Percentiles rank a stretch among this genome's conserved stretches.
Conservation (phyloP, 306 rosid genomes). For the Rubus parviflorus region DNA sequence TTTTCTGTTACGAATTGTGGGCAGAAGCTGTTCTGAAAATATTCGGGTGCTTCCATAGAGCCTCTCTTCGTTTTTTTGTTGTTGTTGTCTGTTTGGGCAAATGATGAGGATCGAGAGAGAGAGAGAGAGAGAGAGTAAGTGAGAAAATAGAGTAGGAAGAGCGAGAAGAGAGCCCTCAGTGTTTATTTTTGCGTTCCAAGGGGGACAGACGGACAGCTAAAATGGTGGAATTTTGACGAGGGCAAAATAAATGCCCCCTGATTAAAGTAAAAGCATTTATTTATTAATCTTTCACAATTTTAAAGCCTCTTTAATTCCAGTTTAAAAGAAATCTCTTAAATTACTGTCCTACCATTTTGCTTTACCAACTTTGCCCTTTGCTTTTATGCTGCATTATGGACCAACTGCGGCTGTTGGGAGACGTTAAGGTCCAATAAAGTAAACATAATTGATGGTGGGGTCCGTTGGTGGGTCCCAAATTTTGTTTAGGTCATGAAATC, state of each 20-base stretch:
- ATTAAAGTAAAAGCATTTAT: neutral
- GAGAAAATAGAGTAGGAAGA: slow-evolving; percentile 25
- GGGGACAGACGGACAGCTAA: slow-evolving; percentile 67
- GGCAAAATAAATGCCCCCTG: neutral
- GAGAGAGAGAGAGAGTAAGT: neutral
- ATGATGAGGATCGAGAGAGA: neutral
- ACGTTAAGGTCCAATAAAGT: neutral
- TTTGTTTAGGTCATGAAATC: neutral
- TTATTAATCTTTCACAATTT: neutral
- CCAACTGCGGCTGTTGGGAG: neutral
- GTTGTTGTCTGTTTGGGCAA: neutral
- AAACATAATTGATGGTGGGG: neutral
- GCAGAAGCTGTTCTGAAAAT: slow-evolving; percentile 42
- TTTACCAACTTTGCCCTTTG: neutral
- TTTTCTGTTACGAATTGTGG: slow-evolving; percentile 45
- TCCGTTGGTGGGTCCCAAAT: neutral
- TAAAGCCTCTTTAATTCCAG: slow-evolving; percentile 41
- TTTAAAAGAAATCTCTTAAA: slow-evolving; percentile 31
- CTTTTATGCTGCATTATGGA: neutral
- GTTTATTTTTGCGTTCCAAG: slow-evolving; percentile 61
- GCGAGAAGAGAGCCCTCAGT: slow-evolving; percentile 37
- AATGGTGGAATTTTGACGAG: slow-evolving; percentile 35
- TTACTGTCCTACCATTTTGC: slow-evolving; percentile 41
- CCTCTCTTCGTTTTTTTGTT: no score
- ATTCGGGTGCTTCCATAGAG: slow-evolving; percentile 66